Evolutionary conservation across 169 alveolate species (phyloP), one percentile per base, ranked within the genome.

Genomic region (Plasmodium falciparum): DNA sequence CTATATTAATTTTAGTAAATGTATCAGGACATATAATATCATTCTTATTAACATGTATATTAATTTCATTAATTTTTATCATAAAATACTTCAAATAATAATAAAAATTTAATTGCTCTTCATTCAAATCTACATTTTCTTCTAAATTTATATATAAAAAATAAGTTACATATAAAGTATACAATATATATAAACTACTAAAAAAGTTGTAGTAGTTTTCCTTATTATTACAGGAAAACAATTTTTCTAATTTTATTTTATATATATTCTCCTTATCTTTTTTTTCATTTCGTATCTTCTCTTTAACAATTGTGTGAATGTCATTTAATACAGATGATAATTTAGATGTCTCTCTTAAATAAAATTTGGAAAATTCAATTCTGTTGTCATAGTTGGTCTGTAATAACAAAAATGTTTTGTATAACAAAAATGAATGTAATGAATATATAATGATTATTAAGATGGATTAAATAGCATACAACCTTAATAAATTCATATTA

Each of bases 341-440:
- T 63, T 83, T 83, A 33, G 59, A 63, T 22, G 74, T 47, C 45
- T 83, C 91, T 22, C 59, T 83, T 73, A 67, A 49, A 52, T 83
- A 83, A 83, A 83, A 83, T 52, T 83, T 83, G 50, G 74, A 83
- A 59, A 71, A 33, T 59, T 56, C 86, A 26, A 83, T 50, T 59
- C 61, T 54, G 52, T 83, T 83, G 59, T 83, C 91, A 73, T 83
- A 83, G 17, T 83, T 71, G 22, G 91, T 83, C 91, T 83, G 50
- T 24, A 33, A 39, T 49, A 8, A 5, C 52, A 43, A 61, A 43
- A 29, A 17, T 5, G 6, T 39, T 39, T 0, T 17, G 61, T 24
- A 63, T n/a, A 13, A 43, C 3, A 20, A 7, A 24, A 3, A 22
- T 50, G 17, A 33, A 65, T 59, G 45, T 39, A 47, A 29, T 45